Base-by-base conservation (phyloP, 495 filamentous ascomycete species). In the Penicillium flavigenum region DNA sequence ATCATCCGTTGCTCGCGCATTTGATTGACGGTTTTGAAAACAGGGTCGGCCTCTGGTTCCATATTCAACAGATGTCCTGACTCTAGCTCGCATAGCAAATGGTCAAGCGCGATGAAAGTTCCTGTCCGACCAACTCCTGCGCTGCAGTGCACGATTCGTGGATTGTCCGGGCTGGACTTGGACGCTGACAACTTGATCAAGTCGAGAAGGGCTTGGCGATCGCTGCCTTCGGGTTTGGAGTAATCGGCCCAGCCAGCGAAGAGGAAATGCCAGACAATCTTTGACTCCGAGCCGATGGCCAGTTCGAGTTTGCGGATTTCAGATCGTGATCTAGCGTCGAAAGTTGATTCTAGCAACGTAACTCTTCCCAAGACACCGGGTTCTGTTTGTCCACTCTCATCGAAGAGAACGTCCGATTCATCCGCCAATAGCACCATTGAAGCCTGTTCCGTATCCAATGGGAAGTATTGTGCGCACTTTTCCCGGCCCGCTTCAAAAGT, bases 201-300 rank as follows among this genome's bases (percentile, higher is more conserved):
- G 31, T 88, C 81, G 19, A 97, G 81, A 43, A 99, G 85, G 32
- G 87, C 88, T 29, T 80, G 80, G 32, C 91, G 83, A 60, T 96
- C 89, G 20, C 87, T 83, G 22, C 88, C 83, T 64, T 88, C 87
- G 0, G 95, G 93, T 11, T 95, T 88, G 22, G 87, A 86, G 64
- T 94, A 96, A 72, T 99, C 94, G 34, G 94, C 91, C 94, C 95
- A 99, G 47, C 85, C 88, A 51, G 86, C 87, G 71, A 96, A 99
- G 7, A 96, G 81, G 46, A 95, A 86, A 71, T 99, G 94, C 83
- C 85, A 95, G 41, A 98, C 83, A 2, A 81, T 83, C 66, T 88
- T 91, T 34, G 85, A 80, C 53, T 85, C 75, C 26, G 81, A 80
- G 2, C 81, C 83, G 44, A 85, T 72, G 6, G 68, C 74, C 42